Base-by-base conservation (phyloP, 2,329 filamentous ascomycete genomes). In the Trichoderma asperellum region DNA sequence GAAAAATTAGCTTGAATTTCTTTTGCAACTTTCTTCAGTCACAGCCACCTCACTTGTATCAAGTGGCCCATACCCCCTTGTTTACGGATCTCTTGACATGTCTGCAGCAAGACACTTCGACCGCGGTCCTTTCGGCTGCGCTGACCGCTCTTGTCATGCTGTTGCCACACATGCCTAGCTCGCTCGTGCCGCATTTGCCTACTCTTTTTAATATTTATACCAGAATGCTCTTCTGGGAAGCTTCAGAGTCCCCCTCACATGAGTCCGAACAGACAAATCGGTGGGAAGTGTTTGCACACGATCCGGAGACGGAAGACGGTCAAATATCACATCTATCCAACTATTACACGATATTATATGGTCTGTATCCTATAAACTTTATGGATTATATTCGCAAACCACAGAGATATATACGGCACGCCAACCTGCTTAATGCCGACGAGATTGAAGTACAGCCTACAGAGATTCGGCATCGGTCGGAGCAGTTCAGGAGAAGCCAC, bases 311-410 rank as follows among this genome's bases (percentile, higher is more conserved):
- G 12, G 87, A 91, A 65, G 87, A 88, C 53, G 84, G 85, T 6
- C 82, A 85, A 3, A 87, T 93, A 2, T 88, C 89, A 5, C 89
- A 92, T 70, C 83, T 95, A 1, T 80, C 89, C 65, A 88, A 90
- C 73, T 94, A 93, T 78, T 96, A 94, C 74, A 94, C 92, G 2
- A 90, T 94, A 32, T 83, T 96, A 0, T 96, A 96, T 73, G 93
- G 92, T 0, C 81, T 96, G 5, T 96, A 95, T 72, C 92, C 92
- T 1, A 87, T 95, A 75, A 95, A 95, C 77, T 93, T 96, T 74
- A 91, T 93, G 87, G 91, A 91, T 78, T 96, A 95, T 76, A 91
- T 96, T 71, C 87, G 92, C 68, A 95, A 95, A 75, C 92, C 92
- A 3, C 89, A 93, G 73, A 88, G 91, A 72, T 95, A 92, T 75